These are phyloP conservation scores for Pisolithus microcarpus DNA, from an alignment of 768 basidiomycete species.

Conservation along the genomic window DNA sequence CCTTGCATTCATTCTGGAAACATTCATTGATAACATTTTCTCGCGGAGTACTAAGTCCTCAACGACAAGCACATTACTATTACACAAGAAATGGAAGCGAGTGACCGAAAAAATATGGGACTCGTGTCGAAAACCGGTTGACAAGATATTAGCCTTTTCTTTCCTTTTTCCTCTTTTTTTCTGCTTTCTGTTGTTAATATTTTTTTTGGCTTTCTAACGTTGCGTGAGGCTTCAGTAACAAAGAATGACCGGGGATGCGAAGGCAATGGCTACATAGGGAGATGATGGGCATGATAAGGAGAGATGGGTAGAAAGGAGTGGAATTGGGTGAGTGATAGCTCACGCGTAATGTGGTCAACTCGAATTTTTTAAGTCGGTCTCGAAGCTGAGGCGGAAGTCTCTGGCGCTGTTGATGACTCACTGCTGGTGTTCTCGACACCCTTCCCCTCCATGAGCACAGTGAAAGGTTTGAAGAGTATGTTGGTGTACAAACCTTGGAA, in stretches of 20 bases:
- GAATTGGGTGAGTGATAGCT: background rate
- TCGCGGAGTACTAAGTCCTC: background rate
- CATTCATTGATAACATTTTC: background rate
- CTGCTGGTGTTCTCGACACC: slow-evolving; percentile 20
- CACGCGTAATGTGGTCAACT: background rate
- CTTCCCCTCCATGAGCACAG: slow-evolving; percentile 4
- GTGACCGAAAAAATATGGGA: slow-evolving; percentile 13
- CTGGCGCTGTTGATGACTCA: background rate
- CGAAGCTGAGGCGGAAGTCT: slow-evolving; percentile 3
- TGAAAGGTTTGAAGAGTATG: background rate
- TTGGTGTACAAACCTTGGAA: slow-evolving; percentile 43
- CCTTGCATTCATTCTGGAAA: background rate
- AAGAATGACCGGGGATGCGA: background rate
- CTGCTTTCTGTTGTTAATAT: too few relatives aligned
- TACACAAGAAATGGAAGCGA: slow-evolving; percentile 8
- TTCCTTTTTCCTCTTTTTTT: background rate
- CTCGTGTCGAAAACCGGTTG: background rate
- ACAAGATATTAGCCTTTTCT: background rate
- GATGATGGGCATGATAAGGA: background rate
- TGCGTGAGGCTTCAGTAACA: background rate
- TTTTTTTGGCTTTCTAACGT: too few relatives aligned
- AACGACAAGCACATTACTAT: slow-evolving; percentile 4
- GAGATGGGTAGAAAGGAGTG: background rate
- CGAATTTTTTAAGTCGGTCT: background rate
- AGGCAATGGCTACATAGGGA: background rate